A percentile compares a stretch with the other conserved stretches of the same genome.
phyloP scores from a whole-genome alignment of 441 rosid species.

The Pelargonium fulgidum region DNA sequence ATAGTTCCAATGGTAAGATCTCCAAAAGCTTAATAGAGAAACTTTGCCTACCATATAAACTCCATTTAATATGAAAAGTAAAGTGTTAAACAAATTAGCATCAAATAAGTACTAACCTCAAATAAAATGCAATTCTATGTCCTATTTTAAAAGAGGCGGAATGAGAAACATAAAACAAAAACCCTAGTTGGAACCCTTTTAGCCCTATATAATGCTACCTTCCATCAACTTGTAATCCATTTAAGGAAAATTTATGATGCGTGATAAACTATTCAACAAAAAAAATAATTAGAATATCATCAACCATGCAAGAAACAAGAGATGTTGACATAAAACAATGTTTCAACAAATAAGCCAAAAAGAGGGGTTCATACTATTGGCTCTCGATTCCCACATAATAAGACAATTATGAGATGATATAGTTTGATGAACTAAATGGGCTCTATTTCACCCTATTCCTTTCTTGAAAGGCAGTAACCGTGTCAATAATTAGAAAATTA shows the following conservation, averaged over 20 bases:
- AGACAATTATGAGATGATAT: background rate
- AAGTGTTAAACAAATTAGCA: background rate
- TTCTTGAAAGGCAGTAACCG: background rate
- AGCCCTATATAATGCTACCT: too few relatives aligned
- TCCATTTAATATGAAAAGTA: background rate
- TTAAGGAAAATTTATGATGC: background rate
- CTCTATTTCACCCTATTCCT: background rate
- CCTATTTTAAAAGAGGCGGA: background rate
- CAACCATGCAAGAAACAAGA: background rate
- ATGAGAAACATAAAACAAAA: background rate
- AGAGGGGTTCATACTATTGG: background rate
- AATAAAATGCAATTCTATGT: background rate
- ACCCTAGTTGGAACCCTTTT: background rate
- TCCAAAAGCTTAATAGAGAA: too few relatives aligned
- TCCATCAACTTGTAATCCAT: background rate
- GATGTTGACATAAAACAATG: background rate
- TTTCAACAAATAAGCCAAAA: slow-evolving; percentile 2
- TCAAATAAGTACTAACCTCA: background rate
- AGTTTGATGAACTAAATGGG: background rate
- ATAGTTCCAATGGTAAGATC: too few relatives aligned
- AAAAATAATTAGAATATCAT: background rate
- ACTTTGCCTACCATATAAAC: background rate
- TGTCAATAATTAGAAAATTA: background rate
- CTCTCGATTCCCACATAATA: background rate
- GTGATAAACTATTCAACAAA: background rate